Conservation (phyloP, 257 asterid genomes). For the Orobanche coerulescens region DNA sequence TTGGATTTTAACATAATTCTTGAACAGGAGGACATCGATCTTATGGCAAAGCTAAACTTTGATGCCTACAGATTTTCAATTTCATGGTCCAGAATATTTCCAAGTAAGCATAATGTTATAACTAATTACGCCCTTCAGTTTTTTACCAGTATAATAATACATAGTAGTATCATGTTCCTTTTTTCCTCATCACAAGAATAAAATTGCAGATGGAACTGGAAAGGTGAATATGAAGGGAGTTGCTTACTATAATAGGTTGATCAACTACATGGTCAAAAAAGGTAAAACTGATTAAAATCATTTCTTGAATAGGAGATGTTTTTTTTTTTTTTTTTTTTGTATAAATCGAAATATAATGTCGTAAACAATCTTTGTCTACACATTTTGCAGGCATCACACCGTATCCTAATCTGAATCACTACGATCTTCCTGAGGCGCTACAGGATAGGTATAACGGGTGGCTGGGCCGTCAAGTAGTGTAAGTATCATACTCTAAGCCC, state of each 20-base stretch:
- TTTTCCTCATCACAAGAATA: background rate
- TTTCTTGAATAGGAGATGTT: too few species aligned
- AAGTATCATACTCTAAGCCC: conserved; percentile 22
- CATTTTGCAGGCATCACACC: conserved; percentile 67
- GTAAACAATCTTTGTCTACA: background rate
- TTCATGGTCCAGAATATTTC: conserved; percentile 95
- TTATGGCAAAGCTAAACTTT: conserved; percentile 65
- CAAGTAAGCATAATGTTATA: conserved; percentile 41
- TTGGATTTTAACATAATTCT: background rate
- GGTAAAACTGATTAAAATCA: conserved; percentile 37
- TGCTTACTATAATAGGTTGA: conserved; percentile 71
- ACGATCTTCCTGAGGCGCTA: conserved; percentile 93
- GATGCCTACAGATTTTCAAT: conserved; percentile 93
- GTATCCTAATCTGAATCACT: conserved; percentile 81
- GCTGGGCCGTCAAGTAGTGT: conserved; percentile 77
- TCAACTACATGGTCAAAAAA: conserved; percentile 68
- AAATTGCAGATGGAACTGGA: conserved; percentile 71
- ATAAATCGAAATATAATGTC: too few species aligned
- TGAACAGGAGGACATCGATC: conserved; percentile 73
- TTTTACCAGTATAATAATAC: too few species aligned
- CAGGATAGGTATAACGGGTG: conserved; percentile 79
- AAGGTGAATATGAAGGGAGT: conserved; percentile 76
- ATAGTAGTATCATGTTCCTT: background rate
- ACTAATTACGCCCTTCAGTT: too few species aligned
- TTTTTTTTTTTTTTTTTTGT: background rate